Evolutionary conservation across 352 stramenopile species (phyloP).

Genomic region (Globisporangium nodosum): DNA sequence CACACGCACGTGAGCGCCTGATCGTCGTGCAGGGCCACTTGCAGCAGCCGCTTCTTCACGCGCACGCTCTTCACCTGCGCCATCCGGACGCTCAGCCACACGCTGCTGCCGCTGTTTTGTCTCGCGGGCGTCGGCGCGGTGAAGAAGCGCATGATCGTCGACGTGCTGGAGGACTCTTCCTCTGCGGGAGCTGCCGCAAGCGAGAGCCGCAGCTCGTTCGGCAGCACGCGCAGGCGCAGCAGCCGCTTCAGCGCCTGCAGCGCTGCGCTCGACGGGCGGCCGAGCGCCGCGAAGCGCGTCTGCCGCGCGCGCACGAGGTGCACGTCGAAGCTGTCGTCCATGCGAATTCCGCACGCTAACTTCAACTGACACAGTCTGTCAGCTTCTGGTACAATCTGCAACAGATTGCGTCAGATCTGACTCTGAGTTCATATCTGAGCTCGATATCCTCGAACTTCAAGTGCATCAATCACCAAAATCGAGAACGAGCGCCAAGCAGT

Average conservation of each 20-base stretch:
- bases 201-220: constrained; percentile 18
- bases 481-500: too few relatives aligned
- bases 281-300: neutral
- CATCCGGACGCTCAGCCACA: constrained; percentile 4
- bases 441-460: neutral
- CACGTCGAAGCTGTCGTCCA: constrained; percentile 21
- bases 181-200: neutral
- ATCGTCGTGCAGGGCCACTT: constrained; percentile 12
- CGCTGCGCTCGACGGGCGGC: neutral
- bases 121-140: neutral
- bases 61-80: constrained; percentile 21
- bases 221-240: constrained; percentile 20
- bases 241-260: constrained; percentile 29
- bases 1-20: constrained; percentile 25
- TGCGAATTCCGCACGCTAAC: constrained; percentile 4
- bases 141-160: constrained; percentile 8
- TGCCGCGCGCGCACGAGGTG: constrained; percentile 23
- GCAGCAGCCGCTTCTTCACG: constrained; percentile 29
- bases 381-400: neutral
- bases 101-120: too few relatives aligned
- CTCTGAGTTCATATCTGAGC: neutral
- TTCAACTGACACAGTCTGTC: constrained; percentile 11
- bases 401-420: neutral
- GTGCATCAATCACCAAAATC: neutral
- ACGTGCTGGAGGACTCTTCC: neutral